These are phyloP conservation scores for Theileria luwenshuni DNA, from an alignment of 169 alveolate species.

Conservation along the genomic window DNA sequence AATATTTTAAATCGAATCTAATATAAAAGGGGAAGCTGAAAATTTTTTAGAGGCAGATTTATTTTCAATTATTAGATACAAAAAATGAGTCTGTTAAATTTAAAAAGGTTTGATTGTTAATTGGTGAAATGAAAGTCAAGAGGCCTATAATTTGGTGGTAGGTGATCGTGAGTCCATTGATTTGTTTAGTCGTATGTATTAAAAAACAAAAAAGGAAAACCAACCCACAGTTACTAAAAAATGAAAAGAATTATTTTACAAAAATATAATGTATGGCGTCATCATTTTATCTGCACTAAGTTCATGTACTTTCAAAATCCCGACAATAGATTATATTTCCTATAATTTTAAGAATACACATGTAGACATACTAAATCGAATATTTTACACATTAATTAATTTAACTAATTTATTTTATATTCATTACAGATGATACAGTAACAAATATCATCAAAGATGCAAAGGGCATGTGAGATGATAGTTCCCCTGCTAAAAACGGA, in stretches of 20 bases:
- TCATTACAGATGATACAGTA: background rate
- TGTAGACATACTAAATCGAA: background rate
- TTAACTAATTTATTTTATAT: background rate
- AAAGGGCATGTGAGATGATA: constrained; percentile 88
- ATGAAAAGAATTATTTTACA: background rate
- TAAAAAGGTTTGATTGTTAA: background rate
- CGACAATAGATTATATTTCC: background rate
- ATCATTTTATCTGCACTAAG: background rate
- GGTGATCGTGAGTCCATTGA: background rate
- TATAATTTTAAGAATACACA: background rate
- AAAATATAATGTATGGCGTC: background rate
- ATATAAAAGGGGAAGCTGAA: background rate
- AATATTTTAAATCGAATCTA: too few relatives aligned
- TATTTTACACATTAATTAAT: background rate
- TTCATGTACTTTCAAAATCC: background rate
- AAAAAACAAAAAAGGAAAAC: too few relatives aligned
- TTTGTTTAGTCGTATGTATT: too few relatives aligned
- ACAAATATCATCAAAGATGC: constrained; percentile 66
- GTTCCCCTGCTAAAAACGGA: constrained; percentile 83
- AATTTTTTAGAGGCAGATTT: background rate
- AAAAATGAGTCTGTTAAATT: background rate
- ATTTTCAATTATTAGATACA: constrained; percentile 15
- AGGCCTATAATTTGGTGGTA: background rate
- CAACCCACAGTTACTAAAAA: too few relatives aligned
- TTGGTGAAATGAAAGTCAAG: background rate